Evolutionary conservation across 2,329 filamentous ascomycete species (phyloP), one percentile per base, ranked within the genome.

Genomic region (Fusarium nodosum): DNA sequence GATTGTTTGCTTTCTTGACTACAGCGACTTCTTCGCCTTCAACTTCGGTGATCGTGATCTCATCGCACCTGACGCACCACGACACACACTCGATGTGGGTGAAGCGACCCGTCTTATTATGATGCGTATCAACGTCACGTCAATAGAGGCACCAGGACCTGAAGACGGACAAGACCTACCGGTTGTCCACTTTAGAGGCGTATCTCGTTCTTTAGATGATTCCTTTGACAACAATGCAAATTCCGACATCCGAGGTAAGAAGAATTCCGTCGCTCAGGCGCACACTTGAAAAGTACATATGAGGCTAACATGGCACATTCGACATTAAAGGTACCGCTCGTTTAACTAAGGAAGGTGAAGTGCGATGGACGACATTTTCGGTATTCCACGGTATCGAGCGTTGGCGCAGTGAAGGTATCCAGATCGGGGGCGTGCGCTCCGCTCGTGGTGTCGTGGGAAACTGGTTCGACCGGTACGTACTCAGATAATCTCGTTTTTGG

Each of bases 381-480:
- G 83, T 93, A 15, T 83, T 84, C 67, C 80, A 85, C 69, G 89
- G 90, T 48, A 84, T 92, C 68, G 88, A 91, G 73, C 82, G 91
- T 24, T 94, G 92, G 92, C 85, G 87, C n/a, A 91, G 89, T 73
- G 92, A 95, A 79, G 87, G 90, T 11, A 83, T 94, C 8, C 92
- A 95, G 77, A 78, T 94, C 7, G 92, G 92, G 13, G 92, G 92
- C 0, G 72, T 88, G 2, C 79, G 82, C 50, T 90, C 89, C 8
- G 87, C 86, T 9, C 84, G 91, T 10, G 91, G 91, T 2, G 88
- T 93, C 0, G 75, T 93, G 3, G 92, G 92, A 1, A 90, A 88
- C 53, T 95, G 92, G 92, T 94, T 93, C 73, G 91, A 93, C 72
- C 90, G 89, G 87, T 89, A 80, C 64, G 81, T 74, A 28, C 12